Conservation (phyloP, 2,329 filamentous ascomycete species). For the Rhexocercosporidium sp. region DNA sequence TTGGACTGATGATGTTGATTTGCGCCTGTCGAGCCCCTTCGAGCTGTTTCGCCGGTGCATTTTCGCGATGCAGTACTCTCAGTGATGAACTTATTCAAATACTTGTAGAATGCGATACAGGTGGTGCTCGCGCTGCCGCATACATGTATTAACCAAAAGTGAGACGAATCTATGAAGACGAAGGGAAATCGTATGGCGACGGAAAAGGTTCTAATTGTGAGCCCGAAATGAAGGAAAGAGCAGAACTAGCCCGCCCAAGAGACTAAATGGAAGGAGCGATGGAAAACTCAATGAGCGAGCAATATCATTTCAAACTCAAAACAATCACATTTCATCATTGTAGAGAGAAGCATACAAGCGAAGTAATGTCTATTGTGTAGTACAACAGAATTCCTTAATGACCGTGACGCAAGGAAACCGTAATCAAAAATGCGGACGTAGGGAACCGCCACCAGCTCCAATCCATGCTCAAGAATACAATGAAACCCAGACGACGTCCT, state of each 20-base stretch:
- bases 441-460: slow-evolving; percentile 38
- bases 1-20: slow-evolving; percentile 57
- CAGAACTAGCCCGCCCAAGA: neutral
- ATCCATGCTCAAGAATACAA: slow-evolving; percentile 38
- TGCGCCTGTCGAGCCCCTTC: slow-evolving; percentile 54
- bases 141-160: slow-evolving; percentile 42
- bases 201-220: neutral
- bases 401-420: slow-evolving; percentile 36
- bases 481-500: slow-evolving; percentile 23
- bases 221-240: slow-evolving; percentile 10
- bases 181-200: slow-evolving; percentile 17
- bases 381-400: slow-evolving; percentile 17
- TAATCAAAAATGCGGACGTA: slow-evolving; percentile 41
- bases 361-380: slow-evolving; percentile 21
- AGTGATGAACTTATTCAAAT: slow-evolving; percentile 36
- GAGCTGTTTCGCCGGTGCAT: slow-evolving; percentile 49
- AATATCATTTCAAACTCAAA: neutral
- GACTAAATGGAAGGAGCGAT: slow-evolving; percentile 15
- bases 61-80: slow-evolving; percentile 28
- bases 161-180: slow-evolving; percentile 37
- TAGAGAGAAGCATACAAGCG: slow-evolving; percentile 24
- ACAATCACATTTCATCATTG: neutral
- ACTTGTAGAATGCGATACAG: slow-evolving; percentile 39
- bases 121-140: slow-evolving; percentile 29
- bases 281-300: neutral